Evolutionary conservation across 306 rosid species (phyloP).

Genomic region (Fragaria ananassa): DNA sequence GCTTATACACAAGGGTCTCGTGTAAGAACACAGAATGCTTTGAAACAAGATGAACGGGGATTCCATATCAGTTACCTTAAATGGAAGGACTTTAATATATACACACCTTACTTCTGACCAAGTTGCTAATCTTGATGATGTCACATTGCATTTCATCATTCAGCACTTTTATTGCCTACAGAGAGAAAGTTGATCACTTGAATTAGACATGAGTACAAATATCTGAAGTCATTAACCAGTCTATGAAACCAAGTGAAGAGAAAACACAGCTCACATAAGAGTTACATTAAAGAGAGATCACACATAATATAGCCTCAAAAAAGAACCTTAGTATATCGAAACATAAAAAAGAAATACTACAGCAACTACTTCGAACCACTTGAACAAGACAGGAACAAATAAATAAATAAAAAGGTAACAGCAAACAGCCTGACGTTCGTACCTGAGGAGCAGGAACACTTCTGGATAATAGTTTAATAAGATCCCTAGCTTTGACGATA

Average conservation of each 20-base stretch:
- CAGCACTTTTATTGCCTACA: constrained; percentile 75
- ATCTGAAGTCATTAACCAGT: neutral
- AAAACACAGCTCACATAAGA: neutral
- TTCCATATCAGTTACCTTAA: neutral
- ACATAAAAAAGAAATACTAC: neutral
- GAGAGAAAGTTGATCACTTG: constrained; percentile 7
- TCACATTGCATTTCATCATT: constrained; percentile 86
- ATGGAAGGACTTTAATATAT: neutral
- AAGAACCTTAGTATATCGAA: neutral
- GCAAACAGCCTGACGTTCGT: neutral
- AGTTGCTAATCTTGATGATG: constrained; percentile 69
- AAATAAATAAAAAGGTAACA: neutral
- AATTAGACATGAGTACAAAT: constrained; percentile 9
- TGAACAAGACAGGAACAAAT: neutral
- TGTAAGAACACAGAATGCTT: neutral
- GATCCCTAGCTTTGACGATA: constrained; percentile 85
- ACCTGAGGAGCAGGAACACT: constrained; percentile 97
- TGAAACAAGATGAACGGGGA: neutral
- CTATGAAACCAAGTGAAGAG: neutral
- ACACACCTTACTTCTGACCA: constrained; percentile 74
- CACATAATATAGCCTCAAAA: neutral
- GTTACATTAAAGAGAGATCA: neutral
- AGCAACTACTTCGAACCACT: neutral
- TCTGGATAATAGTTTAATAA: constrained; percentile 78
- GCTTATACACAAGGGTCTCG: neutral